These are phyloP conservation scores for Neonothopanus nambi DNA, from an alignment of 1,284 basidiomycete genomes.

Conservation along the genomic window DNA sequence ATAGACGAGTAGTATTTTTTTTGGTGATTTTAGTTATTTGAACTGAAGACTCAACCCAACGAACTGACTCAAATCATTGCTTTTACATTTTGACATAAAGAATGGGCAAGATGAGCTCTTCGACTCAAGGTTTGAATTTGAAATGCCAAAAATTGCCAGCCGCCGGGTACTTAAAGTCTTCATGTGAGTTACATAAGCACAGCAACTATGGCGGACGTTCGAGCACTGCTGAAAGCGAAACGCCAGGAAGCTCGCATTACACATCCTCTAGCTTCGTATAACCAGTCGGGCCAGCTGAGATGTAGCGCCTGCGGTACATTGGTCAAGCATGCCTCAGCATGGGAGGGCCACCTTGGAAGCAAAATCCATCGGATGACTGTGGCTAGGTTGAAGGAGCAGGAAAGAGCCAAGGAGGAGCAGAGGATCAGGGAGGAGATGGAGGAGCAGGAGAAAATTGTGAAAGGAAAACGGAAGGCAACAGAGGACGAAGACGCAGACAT, in stretches of 20 bases:
- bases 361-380: conserved; percentile 72
- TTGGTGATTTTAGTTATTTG: too few relatives aligned
- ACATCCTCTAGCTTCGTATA: conserved; percentile 75
- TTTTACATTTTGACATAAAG: too few relatives aligned
- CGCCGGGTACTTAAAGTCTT: too few relatives aligned
- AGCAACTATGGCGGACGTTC: conserved; percentile 65
- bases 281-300: conserved; percentile 59
- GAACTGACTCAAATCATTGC: too few relatives aligned
- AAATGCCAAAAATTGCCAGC: too few relatives aligned
- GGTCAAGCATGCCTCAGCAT: conserved; percentile 76
- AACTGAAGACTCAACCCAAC: too few relatives aligned
- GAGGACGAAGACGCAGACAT: conserved; percentile 36
- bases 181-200: neutral
- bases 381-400: conserved; percentile 53
- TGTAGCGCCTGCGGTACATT: conserved; percentile 63
- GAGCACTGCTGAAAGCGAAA: conserved; percentile 74
- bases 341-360: conserved; percentile 83
- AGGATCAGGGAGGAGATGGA: conserved; percentile 31
- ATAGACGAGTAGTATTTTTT: too few relatives aligned
- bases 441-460: conserved; percentile 24
- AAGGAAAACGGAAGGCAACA: conserved; percentile 45
- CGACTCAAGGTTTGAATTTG: too few relatives aligned
- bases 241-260: conserved; percentile 68
- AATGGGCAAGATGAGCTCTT: too few relatives aligned
- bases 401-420: conserved; percentile 38